Base-by-base conservation (phyloP, 2,329 filamentous ascomycete genomes). In the Camptophora hylomeconis region DNA sequence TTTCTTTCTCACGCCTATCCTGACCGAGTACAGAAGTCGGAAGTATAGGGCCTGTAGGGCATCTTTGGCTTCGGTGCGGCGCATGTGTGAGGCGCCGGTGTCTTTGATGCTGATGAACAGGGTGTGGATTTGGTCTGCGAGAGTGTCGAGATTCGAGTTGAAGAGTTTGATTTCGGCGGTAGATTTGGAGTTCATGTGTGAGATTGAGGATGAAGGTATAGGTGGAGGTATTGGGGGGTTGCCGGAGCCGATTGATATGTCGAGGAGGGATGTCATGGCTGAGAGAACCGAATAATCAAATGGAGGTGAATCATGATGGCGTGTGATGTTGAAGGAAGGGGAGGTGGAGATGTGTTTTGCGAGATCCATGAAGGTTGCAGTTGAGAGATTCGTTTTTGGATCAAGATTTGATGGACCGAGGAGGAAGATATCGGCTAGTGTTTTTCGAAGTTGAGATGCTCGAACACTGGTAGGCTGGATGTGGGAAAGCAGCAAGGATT, bases 1-100 rank as follows among this genome's bases (percentile, higher is more conserved):
- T 45, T 65, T 71, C 7, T 60, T 61, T 27, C 58, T 65, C 24
- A 60, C 63, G 41, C 67, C 69, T 7, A 79, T 80, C 26, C 83
- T 66, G 26, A 87, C 75, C 3, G 71, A 67, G 48, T 78, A 74
- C 25, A 73, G 56, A 9, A 94, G 60, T 31, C 86, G 71, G 45
- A 80, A 73, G 34, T 75, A 67, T n/a, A 93, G 57, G 33, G 74
- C 67, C 44, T 92, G 79, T 20, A 92, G 62, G 7, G 67, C 65
- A 30, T 74, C 73, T 53, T 92, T 93, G 8, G 80, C 73, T 46
- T 92, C 74, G 17, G 80, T 78, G 17, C 80, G 69, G 10, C 69
- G 67, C 33, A 89, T 62, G 44, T 79, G 72, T 13, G 72, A 72
- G 24, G 81, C 77, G 21, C 80, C 81, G 1, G 75, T 67, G 45